Conservation (phyloP, 148 eudicot species). For the Rheum nobile region DNA sequence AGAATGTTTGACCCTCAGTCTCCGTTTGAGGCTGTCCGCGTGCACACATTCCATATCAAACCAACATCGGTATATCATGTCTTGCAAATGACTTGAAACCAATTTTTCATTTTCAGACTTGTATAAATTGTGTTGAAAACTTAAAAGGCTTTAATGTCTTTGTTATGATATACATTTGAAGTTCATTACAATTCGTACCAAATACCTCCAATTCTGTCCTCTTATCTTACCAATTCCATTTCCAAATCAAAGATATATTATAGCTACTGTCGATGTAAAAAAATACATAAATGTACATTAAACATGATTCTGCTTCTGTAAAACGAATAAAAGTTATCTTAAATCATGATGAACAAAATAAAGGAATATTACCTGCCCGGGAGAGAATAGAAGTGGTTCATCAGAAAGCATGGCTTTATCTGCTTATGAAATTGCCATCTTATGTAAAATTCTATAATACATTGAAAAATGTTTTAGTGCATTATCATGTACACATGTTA, state of each 20-base stretch:
- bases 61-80: slow-evolving; percentile 80
- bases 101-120: slow-evolving; percentile 14
- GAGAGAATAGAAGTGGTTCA: slow-evolving; percentile 84
- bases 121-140: no score
- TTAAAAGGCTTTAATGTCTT: no score
- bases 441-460: slow-evolving; percentile 39
- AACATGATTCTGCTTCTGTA: no score
- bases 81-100: slow-evolving; percentile 85
- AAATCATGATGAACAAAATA: background rate
- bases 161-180: background rate
- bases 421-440: slow-evolving; percentile 45
- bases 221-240: background rate
- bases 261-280: background rate
- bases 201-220: background rate
- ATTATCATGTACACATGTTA: background rate
- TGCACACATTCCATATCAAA: slow-evolving; percentile 92
- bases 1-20: no score
- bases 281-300: no score
- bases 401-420: slow-evolving; percentile 89
- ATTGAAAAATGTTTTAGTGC: background rate
- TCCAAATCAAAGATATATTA: background rate
- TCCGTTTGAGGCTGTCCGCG: no score
- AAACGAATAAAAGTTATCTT: background rate
- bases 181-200: background rate
- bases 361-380: slow-evolving; percentile 72